Percentiles rank a stretch among this genome's conserved stretches.
These are phyloP conservation scores for Microdochium nivale DNA, from an alignment of 2,329 filamentous ascomycete genomes.

Conservation along the genomic window DNA sequence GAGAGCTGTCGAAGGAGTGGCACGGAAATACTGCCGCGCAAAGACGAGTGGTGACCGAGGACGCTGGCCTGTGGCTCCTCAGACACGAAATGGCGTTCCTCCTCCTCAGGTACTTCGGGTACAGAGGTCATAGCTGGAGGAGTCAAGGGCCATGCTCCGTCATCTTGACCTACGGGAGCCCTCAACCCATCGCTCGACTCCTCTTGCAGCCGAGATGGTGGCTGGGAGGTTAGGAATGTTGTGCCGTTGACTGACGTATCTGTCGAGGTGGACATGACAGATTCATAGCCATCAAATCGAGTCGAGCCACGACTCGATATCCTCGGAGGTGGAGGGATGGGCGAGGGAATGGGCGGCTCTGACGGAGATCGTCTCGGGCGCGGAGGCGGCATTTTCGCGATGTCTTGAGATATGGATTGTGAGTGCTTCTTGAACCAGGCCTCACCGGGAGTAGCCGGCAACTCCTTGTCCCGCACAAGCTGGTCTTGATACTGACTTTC, in stretches of 20 bases:
- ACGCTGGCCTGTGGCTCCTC: conserved; percentile 34
- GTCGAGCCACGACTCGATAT: conserved; percentile 45
- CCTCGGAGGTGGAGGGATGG: conserved; percentile 39
- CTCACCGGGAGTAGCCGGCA: conserved; percentile 2
- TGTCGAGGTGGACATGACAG: conserved; percentile 20
- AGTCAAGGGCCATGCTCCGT: conserved; percentile 35
- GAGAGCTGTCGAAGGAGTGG: conserved; percentile 41
- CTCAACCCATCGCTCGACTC: not conserved
- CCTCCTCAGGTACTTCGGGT: conserved; percentile 55
- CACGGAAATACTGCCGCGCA: conserved; percentile 46
- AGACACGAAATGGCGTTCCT: conserved; percentile 35
- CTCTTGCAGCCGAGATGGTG: not conserved
- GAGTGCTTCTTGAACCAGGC: not conserved
- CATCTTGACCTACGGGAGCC: conserved; percentile 14
- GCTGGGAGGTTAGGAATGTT: conserved; percentile 19
- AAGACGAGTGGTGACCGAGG: conserved; percentile 38
- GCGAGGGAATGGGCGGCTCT: conserved; percentile 25
- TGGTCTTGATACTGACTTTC: not conserved
- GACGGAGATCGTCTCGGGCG: conserved; percentile 29
- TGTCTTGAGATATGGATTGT: not conserved
- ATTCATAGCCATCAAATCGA: conserved; percentile 33
- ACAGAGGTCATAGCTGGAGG: conserved; percentile 30
- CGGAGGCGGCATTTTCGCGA: not conserved
- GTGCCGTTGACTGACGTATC: conserved; percentile 37
- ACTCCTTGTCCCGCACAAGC: not conserved